Evolutionary conservation across 495 filamentous ascomycete species (phyloP), one percentile per base, ranked within the genome.

Genomic region (Bryoglossum gracile): DNA sequence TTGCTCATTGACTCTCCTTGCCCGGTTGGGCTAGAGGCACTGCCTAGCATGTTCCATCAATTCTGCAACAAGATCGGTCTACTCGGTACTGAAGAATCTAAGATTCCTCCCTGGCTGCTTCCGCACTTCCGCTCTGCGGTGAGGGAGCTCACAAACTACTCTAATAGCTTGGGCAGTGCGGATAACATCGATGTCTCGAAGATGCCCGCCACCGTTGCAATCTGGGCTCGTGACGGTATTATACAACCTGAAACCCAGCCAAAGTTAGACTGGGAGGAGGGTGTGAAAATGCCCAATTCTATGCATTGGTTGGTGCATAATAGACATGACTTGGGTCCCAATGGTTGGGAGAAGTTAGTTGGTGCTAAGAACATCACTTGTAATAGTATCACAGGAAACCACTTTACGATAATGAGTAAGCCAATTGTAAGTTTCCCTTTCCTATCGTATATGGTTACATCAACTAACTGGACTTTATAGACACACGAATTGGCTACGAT

Each of bases 201-300:
- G 30, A 77, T 74, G 46, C 81, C 85, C 4, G 79, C 80, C 44
- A 82, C 83, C 9, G 80, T 74, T 60, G 64, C 81, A 36, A 82
- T 91, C 56, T 94, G 86, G 86, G 84, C 82, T 53, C 79, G 81
- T 61, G 85, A 91, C 41, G 87, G 87, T 43, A 83, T 92, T 2
- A 41, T 49, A 10, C 22, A 34, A 4, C 13, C 11, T 8, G 40
- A 38, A 4, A 43, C 34, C 88, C 2, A 87, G 82, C 70, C 76
- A 77, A 18, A 23, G 37, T 70, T 76, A 23, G 80, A 81, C 1
- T 75, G 68, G 16, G 84, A 87, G 59, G 78, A 81, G 4, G 74
- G 78, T 28, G 40, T 18, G 19, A 3, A 8, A 16, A 55, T 55
- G 52, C 52, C 46, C 0, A 55, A 50, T 30, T 40, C 22, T 11